Conservation (phyloP, 148 eudicot species). For the Vaccinium macrocarpon region DNA sequence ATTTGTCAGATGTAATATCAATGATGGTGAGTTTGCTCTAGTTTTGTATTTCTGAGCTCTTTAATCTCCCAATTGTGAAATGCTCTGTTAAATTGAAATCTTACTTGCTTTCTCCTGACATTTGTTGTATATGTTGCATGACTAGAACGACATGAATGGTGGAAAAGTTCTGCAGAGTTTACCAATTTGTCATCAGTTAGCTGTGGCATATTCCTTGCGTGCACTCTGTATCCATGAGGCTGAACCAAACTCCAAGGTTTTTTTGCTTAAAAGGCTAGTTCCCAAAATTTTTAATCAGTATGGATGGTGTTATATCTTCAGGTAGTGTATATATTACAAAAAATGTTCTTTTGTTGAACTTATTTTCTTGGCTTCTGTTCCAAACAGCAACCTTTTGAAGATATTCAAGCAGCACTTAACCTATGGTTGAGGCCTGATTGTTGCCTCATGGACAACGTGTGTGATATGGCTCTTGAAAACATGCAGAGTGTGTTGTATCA, state of each 20-base stretch:
- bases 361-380: conserved; percentile 17
- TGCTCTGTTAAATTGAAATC: neutral
- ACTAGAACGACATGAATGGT: conserved; percentile 42
- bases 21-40: conserved; percentile 46
- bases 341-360: neutral
- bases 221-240: conserved; percentile 71
- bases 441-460: conserved; percentile 28
- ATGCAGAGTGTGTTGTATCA: conserved; percentile 59
- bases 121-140: conserved; percentile 9
- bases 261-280: conserved; percentile 22
- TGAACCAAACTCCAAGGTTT: conserved; percentile 56
- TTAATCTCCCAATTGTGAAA: neutral
- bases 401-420: conserved; percentile 53
- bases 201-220: conserved; percentile 64
- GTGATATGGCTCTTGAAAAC: conserved; percentile 39
- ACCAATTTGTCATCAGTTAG: conserved; percentile 46
- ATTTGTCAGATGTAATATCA: conserved; percentile 73
- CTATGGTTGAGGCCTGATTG: conserved; percentile 47
- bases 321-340: neutral
- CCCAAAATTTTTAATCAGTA: conserved; percentile 12
- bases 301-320: neutral
- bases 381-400: conserved; percentile 50
- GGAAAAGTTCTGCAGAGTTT: conserved; percentile 19
- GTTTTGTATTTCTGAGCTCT: neutral
- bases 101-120: conserved; percentile 5